Evolutionary conservation across 2,329 filamentous ascomycete species (phyloP).

Genomic region (Venturiaceae sp.): DNA sequence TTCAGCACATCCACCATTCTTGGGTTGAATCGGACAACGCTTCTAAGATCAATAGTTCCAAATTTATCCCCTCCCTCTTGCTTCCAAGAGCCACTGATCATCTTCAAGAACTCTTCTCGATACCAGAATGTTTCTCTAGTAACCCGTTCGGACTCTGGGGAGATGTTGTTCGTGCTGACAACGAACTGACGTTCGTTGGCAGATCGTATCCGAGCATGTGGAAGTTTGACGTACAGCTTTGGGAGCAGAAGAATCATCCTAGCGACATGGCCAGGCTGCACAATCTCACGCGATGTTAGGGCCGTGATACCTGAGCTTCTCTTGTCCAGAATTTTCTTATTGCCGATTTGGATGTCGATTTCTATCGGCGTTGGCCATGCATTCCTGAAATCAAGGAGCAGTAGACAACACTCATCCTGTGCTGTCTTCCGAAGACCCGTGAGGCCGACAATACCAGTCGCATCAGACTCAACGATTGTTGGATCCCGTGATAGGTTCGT

Average conservation of each 20-base stretch:
- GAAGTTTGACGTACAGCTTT: constrained; percentile 65
- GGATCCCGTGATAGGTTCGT: constrained; percentile 46
- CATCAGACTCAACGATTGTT: constrained; percentile 20
- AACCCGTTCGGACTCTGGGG: constrained; percentile 67
- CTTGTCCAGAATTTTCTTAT: constrained; percentile 16
- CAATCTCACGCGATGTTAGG: constrained; percentile 16
- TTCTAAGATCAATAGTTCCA: constrained; percentile 67
- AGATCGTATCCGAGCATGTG: constrained; percentile 67
- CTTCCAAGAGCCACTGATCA: constrained; percentile 62
- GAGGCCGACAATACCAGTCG: not conserved
- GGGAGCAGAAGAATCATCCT: constrained; percentile 68
- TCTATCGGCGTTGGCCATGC: constrained; percentile 76
- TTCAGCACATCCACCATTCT: constrained; percentile 78
- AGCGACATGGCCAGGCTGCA: constrained; percentile 53
- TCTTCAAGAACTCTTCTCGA: constrained; percentile 67
- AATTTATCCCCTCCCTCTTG: constrained; percentile 37
- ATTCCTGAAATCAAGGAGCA: constrained; percentile 79
- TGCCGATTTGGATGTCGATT: constrained; percentile 46
- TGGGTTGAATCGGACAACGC: constrained; percentile 55
- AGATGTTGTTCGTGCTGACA: constrained; percentile 69
- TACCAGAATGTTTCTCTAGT: constrained; percentile 87
- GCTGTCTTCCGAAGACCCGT: not conserved
- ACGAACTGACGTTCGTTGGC: constrained; percentile 87
- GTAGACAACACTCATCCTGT: constrained; percentile 57
- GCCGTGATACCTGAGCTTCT: constrained; percentile 4